Evolutionary conservation across 1,284 basidiomycete species (phyloP).

Genomic region (Paramarasmius palmivorus): DNA sequence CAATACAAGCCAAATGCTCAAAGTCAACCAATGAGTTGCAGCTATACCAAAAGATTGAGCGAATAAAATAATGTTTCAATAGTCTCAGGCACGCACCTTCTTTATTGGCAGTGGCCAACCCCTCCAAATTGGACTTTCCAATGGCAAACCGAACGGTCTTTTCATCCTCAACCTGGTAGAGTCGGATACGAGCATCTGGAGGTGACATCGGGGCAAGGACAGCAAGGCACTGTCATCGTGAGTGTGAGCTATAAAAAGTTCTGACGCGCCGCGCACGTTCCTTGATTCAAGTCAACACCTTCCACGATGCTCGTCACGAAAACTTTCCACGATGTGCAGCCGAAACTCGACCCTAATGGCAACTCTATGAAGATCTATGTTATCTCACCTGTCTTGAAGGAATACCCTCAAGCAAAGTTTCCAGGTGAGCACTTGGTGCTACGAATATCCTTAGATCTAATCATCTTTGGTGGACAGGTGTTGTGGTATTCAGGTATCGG

Average conservation of each 20-base stretch:
- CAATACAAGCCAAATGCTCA: slow-evolving; percentile 61
- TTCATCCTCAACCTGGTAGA: slow-evolving; percentile 49
- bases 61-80: slow-evolving; percentile 2
- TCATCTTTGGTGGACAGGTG: slow-evolving; percentile 46
- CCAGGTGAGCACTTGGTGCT: slow-evolving; percentile 51
- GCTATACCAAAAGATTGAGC: slow-evolving; percentile 39
- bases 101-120: slow-evolving; percentile 68
- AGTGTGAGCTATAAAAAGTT: neutral
- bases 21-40: slow-evolving; percentile 56
- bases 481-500: slow-evolving; percentile 76
- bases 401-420: slow-evolving; percentile 82
- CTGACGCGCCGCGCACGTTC: slow-evolving; percentile 4
- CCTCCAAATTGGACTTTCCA: slow-evolving; percentile 71
- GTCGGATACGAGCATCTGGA: slow-evolving; percentile 53
- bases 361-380: slow-evolving; percentile 78
- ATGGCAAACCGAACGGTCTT: slow-evolving; percentile 65
- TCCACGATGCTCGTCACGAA: slow-evolving; percentile 77
- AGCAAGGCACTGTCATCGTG: neutral
- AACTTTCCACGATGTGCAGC: slow-evolving; percentile 74
- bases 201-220: neutral
- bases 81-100: slow-evolving; percentile 41
- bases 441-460: slow-evolving; percentile 4
- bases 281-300: neutral
- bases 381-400: slow-evolving; percentile 66
- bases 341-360: slow-evolving; percentile 61